A percentile compares a stretch with the other conserved stretches of the same genome.
These are phyloP conservation scores for Beauveria brongniartii DNA, from an alignment of 2,329 filamentous ascomycete species.

Conservation along the genomic window DNA sequence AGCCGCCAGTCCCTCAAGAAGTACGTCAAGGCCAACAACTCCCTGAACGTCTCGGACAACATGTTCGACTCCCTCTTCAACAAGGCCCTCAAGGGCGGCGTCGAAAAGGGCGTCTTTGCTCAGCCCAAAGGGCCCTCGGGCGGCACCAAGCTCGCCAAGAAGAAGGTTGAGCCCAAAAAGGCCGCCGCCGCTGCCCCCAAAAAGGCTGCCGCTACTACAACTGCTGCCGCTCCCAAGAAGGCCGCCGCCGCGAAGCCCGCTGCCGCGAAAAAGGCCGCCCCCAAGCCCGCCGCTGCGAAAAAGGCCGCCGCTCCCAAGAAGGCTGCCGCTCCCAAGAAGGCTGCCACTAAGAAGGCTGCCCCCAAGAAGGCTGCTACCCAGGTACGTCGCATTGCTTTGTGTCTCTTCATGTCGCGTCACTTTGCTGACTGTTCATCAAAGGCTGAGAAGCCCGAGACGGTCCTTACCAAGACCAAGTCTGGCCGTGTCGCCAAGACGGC, in stretches of 20 bases:
- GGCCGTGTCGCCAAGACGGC: conserved; percentile 70
- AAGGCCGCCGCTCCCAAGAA: conserved; percentile 35
- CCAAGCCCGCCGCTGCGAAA: conserved; percentile 23
- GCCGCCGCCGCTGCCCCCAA: conserved; percentile 23
- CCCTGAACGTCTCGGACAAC: conserved; percentile 37
- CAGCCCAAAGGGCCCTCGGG: conserved; percentile 90
- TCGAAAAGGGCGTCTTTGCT: conserved; percentile 78
- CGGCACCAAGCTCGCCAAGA: conserved; percentile 88
- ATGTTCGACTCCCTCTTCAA: conserved; percentile 73
- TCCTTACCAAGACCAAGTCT: conserved; percentile 75
- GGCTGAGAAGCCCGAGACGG: conserved; percentile 56
- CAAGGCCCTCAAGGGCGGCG: conserved; percentile 72
- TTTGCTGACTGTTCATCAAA: conserved; percentile 12
- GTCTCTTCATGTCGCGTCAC: neutral
- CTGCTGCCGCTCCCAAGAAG: conserved; percentile 39
- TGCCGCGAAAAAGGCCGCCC: conserved; percentile 23
- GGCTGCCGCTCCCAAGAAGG: conserved; percentile 39
- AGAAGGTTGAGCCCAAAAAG: conserved; percentile 40
- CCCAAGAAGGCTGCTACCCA: conserved; percentile 29
- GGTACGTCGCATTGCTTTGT: neutral
- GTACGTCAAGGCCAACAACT: conserved; percentile 50
- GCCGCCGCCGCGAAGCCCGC: conserved; percentile 22
- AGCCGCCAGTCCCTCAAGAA: conserved; percentile 56
- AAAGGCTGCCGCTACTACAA: conserved; percentile 24
- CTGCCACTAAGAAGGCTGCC: conserved; percentile 34